Evolutionary conservation across 1,139 yeast genomes (phyloP), one percentile per base, ranked within the genome.

Genomic region (Ashbya aceris): DNA sequence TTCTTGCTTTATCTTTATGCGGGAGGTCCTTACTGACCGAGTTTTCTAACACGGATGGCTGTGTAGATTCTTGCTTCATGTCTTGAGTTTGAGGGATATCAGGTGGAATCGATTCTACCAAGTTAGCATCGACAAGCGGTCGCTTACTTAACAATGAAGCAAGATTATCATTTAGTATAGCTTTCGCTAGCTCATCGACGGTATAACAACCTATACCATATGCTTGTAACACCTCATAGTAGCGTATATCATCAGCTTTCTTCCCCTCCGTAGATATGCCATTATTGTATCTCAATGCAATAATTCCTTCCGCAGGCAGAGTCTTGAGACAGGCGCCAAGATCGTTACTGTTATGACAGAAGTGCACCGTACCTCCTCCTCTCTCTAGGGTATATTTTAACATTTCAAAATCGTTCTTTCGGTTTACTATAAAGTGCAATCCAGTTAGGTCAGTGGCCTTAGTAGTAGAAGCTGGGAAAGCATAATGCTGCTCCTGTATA

Each of bases 361-460:
- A 10, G 34, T 40, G 30, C 8, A 45, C 11, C 7, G 40, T 39
- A 36, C 47, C 44, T 20, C 40, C 30, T 35, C 42, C 45, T 33
- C 39, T 50, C 27, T 47, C 49, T 7, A 48, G 31, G 2, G 51
- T 44, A 33, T 40, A 43, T 23, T 44, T 41, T 13, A 43, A 36
- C 13, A 42, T 43, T 10, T 45, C 40, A 30, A 34, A 46, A 23
- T 40, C 35, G 11, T 31, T 29, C 30, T 42, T 33, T 23, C 34
- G 40, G 8, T 40, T 30, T 10, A 46, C 45, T 8, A 46, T 20
- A 28, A 46, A 30, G 29, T 37, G 23, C 23, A 46, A 23, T 8
- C 35, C 37, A 13, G 12, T 26, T 7, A 46, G 42, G 5, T 30
- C 30, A 8, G 33, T 26, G 9, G 30, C 27, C 2, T 5, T 8